Evolutionary conservation across 805 yeast genomes (phyloP).

Genomic region (Tetrapisispora fleetii): DNA sequence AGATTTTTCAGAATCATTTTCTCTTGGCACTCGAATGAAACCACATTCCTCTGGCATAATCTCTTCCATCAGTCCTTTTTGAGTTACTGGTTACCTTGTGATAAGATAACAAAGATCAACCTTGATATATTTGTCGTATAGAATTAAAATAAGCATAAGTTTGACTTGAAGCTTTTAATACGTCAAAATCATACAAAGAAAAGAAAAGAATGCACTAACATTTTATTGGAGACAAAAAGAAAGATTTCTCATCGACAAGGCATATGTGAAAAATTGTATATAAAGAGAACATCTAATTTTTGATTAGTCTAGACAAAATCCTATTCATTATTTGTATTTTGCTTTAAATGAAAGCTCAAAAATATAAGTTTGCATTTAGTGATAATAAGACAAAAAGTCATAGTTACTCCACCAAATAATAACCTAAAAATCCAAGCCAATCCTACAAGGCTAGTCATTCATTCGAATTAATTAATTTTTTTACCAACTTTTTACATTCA

Average conservation of each 20-base stretch:
- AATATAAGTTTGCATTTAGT: not conserved
- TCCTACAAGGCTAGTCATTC: conserved; percentile 1
- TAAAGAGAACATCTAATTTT: not conserved
- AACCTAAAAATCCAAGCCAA: not conserved
- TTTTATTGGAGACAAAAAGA: not conserved
- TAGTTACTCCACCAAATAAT: not conserved
- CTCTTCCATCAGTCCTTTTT: too few species aligned
- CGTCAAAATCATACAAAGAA: too few species aligned
- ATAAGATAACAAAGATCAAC: too few species aligned
- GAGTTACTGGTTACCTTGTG: too few species aligned
- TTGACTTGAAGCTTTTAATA: not conserved
- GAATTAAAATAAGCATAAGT: not conserved
- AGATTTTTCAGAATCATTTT: too few species aligned
- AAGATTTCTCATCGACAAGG: not conserved
- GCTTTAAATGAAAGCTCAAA: not conserved
- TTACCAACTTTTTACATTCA: conserved; percentile 1
- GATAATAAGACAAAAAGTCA: not conserved
- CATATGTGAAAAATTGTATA: not conserved
- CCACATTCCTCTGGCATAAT: too few species aligned
- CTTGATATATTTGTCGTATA: too few species aligned
- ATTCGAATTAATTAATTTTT: not conserved
- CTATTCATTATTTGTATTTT: too few species aligned
- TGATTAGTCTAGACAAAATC: not conserved
- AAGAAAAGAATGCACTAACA: not conserved
- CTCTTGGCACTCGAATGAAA: too few species aligned